Base-by-base conservation (phyloP, 768 basidiomycete genomes). In the Trametes cubensis region DNA sequence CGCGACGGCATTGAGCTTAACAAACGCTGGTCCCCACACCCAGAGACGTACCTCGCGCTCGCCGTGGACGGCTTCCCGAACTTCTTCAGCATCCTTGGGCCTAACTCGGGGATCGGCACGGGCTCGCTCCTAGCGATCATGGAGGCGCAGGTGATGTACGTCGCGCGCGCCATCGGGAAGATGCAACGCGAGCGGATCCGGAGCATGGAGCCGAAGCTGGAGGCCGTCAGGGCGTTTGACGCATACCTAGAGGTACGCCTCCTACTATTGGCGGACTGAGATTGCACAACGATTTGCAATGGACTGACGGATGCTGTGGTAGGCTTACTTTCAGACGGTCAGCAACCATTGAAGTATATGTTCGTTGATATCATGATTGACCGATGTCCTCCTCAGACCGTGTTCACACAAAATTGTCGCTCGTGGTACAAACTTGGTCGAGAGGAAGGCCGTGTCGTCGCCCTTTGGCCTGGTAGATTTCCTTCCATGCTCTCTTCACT, bases 21-120 rank as follows among this genome's bases (percentile, higher is more conserved):
- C 55, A 77, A 83, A 18, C 79, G 80, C 55, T 86, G 83, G 71
- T 75, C 71, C 1, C 83, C 85, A 3, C 77, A 84, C 65, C 85
- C 87, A 1, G 71, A 72, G 13, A 81, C 84, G 4, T 90, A 90
- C 70, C 77, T 89, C 6, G 77, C 82, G 6, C 69, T 88, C 34
- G 80, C 82, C 25, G 79, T 84, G n/a, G 83, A 86, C 49, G 85
- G 83, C 8, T 88, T 88, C 72, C 88, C 88, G n/a, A 89, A 87
- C 72, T 83, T 81, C 80, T 88, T 88, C 76, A 76, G 80, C 54
- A 67, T 74, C n/a, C 66, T 83, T 10, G 86, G 87, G 0, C 86
- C 87, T 1, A 87, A 86, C 69, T 76, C 83, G 0, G 78, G 66
- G 7, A 79, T 86, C 18, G 84, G 83, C 4, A 76, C 81, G 0